These are phyloP conservation scores for Thymus quinquecostatus DNA, from an alignment of 257 asterid genomes.

Conservation along the genomic window DNA sequence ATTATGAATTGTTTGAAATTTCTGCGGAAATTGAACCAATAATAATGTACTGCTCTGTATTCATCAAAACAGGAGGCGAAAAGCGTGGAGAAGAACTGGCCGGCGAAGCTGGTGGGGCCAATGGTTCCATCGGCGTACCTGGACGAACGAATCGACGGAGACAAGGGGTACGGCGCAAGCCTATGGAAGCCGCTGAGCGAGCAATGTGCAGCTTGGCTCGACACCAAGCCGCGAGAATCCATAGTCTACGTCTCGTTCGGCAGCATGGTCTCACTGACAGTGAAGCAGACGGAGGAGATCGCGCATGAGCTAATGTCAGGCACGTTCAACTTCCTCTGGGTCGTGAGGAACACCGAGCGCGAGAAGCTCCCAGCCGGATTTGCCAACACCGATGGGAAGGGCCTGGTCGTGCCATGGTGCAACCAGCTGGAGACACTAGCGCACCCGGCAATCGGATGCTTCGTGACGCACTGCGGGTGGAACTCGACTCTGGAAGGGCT, in stretches of 20 bases:
- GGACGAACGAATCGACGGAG: conserved; percentile 64
- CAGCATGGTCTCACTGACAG: conserved; percentile 61
- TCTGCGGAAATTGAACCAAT: no score
- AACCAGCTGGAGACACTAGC: conserved; percentile 64
- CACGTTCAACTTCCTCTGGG: conserved; percentile 59
- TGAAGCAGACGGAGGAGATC: conserved; percentile 61
- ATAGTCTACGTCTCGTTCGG: conserved; percentile 71
- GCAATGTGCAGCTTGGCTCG: conserved; percentile 61
- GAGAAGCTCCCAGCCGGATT: conserved; percentile 49
- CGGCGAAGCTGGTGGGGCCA: conserved; percentile 65
- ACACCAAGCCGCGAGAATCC: conserved; percentile 45
- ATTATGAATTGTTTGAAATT: no score
- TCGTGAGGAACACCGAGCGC: conserved; percentile 55
- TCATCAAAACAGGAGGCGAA: conserved; percentile 43
- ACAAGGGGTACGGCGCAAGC: conserved; percentile 71
- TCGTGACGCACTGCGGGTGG: conserved; percentile 76
- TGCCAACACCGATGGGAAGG: conserved; percentile 35
- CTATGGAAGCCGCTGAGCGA: conserved; percentile 70
- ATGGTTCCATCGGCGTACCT: conserved; percentile 72
- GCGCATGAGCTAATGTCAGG: conserved; percentile 41
- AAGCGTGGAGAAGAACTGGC: conserved; percentile 49
- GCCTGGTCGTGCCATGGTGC: conserved; percentile 71
- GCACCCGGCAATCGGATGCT: conserved; percentile 60
- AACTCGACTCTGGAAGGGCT: conserved; percentile 67
- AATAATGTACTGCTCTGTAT: neutral